Evolutionary conservation across 2,329 filamentous ascomycete species (phyloP).

Genomic region (Colletotrichum euphorbiae): DNA sequence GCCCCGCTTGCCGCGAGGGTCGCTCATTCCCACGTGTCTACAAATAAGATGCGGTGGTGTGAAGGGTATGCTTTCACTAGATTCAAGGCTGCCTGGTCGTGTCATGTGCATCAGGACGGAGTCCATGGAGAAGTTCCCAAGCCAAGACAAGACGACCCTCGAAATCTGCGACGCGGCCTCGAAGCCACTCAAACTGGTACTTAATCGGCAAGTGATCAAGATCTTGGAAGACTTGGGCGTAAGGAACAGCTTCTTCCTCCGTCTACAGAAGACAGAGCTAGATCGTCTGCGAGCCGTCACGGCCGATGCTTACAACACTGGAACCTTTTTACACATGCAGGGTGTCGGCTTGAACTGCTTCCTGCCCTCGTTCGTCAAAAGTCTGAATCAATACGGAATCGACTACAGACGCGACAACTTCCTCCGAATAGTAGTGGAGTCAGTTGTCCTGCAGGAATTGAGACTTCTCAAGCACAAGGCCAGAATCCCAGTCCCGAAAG

Average conservation of each 20-base stretch:
- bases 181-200: conserved; percentile 73
- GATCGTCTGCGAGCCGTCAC: conserved; percentile 69
- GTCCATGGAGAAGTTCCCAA: conserved; percentile 85
- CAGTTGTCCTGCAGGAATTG: conserved; percentile 76
- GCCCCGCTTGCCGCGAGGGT: conserved; percentile 60
- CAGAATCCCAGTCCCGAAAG: conserved; percentile 76
- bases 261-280: conserved; percentile 73
- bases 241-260: conserved; percentile 67
- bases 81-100: conserved; percentile 68
- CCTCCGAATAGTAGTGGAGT: conserved; percentile 76
- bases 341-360: conserved; percentile 70
- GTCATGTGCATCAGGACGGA: conserved; percentile 70
- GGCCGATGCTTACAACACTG: conserved; percentile 68
- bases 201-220: conserved; percentile 87
- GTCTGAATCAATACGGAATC: conserved; percentile 67
- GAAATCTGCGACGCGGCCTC: conserved; percentile 79
- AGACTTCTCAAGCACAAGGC: conserved; percentile 82
- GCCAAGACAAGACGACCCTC: conserved; percentile 64
- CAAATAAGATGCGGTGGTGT: conserved; percentile 81
- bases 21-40: conserved; percentile 70
- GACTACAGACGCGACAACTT: conserved; percentile 77
- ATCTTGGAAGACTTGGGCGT: conserved; percentile 84
- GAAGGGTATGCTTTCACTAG: conserved; percentile 83
- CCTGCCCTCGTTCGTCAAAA: conserved; percentile 71
- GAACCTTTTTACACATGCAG: conserved; percentile 72